These are phyloP conservation scores for Aspergillus jensenii DNA, from an alignment of 2,329 filamentous ascomycete species.

Conservation along the genomic window DNA sequence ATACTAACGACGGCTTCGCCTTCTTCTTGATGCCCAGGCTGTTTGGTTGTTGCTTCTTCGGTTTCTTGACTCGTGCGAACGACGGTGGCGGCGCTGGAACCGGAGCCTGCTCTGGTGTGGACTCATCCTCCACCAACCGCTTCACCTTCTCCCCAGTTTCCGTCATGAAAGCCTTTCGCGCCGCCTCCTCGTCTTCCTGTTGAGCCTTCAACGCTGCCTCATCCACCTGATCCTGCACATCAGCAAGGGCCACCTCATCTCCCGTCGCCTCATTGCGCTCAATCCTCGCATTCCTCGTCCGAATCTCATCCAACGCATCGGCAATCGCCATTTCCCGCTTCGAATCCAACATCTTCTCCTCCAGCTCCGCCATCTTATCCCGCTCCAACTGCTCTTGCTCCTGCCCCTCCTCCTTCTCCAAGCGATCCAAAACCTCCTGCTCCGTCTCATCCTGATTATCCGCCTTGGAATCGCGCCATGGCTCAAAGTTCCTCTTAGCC, in stretches of 20 bases:
- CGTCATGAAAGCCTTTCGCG: conserved; percentile 72
- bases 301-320: conserved; percentile 91
- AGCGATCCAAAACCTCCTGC: conserved; percentile 78
- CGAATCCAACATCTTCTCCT: conserved; percentile 89
- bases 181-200: conserved; percentile 78
- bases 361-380: conserved; percentile 92
- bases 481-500: conserved; percentile 89
- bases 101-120: conserved; percentile 27
- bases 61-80: conserved; percentile 76
- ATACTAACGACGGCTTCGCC: conserved; percentile 59
- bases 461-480: conserved; percentile 69
- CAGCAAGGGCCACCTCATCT: conserved; percentile 54
- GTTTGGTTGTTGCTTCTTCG: conserved; percentile 79
- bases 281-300: conserved; percentile 83
- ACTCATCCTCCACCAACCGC: conserved; percentile 53
- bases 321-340: conserved; percentile 96
- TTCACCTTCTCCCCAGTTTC: conserved; percentile 57
- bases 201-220: conserved; percentile 67
- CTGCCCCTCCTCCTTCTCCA: conserved; percentile 73
- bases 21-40: conserved; percentile 88
- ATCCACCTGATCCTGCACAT: conserved; percentile 58
- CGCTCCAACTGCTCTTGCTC: conserved; percentile 67
- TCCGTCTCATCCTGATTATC: conserved; percentile 71
- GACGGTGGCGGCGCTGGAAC: conserved; percentile 52
- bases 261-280: conserved; percentile 72